These are phyloP conservation scores for Tubosaeta sp. DNA, from an alignment of 768 basidiomycete genomes.

Conservation along the genomic window DNA sequence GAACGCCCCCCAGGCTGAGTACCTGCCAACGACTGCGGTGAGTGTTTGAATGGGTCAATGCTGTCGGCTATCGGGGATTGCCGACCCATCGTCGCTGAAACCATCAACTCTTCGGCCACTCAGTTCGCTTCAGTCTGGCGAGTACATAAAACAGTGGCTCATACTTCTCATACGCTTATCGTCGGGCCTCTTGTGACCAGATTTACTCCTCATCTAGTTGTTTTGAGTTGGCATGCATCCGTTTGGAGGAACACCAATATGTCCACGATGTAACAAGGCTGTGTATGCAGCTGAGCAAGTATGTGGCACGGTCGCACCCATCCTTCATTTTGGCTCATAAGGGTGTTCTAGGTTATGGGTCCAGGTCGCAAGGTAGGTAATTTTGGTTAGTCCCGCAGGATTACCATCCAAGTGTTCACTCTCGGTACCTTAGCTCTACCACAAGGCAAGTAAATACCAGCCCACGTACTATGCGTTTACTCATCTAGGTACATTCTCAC, in stretches of 20 bases:
- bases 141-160: slow-evolving; percentile 5
- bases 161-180: slow-evolving; percentile 4
- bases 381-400: slow-evolving; percentile 1
- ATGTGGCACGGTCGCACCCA: slow-evolving; percentile 11
- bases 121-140: slow-evolving; percentile 3
- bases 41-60: not conserved
- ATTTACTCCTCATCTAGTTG: not conserved
- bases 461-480: not conserved
- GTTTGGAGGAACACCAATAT: slow-evolving; percentile 66
- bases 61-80: slow-evolving; percentile 12
- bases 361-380: slow-evolving; percentile 78
- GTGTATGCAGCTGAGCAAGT: slow-evolving; percentile 92
- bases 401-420: slow-evolving; percentile 3
- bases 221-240: slow-evolving; percentile 50
- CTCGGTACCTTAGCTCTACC: slow-evolving; percentile 56
- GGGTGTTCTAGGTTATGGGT: slow-evolving; percentile 62
- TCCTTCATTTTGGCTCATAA: slow-evolving; percentile 3
- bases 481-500: not conserved
- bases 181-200: not conserved
- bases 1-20: not conserved
- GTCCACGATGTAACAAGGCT: slow-evolving; percentile 67
- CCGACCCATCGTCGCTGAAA: slow-evolving; percentile 7
- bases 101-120: not conserved
- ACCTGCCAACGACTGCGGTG: not conserved
- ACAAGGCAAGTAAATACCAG: slow-evolving; percentile 55